Evolutionary conservation across 2,329 filamentous ascomycete species (phyloP), one percentile per base, ranked within the genome.

Genomic region (Penicillium hordei): DNA sequence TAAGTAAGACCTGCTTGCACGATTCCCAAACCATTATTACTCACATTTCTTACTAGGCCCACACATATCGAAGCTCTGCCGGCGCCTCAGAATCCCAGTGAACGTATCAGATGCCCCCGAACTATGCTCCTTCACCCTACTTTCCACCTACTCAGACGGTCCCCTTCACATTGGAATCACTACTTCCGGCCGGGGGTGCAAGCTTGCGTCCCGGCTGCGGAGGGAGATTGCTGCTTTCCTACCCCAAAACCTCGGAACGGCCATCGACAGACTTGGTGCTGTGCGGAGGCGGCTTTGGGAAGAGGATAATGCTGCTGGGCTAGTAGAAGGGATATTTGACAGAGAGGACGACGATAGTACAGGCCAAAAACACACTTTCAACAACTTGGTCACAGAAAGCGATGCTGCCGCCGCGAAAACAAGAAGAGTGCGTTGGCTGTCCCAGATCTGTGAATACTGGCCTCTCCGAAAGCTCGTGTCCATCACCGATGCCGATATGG

Each of bases 391-490:
- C 7, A 85, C 72, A 0, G 87, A 90, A 46, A 86, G 87, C 44
- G 91, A 94, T 68, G 77, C 84, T 0, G 88, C 89, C 59, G 88
- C 88, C 3, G 85, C 86, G 17, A 91, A 91, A 71, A 92, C 85
- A 23, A 82, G 93, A 59, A 84, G 94, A 51, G 93, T 96, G 81
- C 85, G 94, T 57, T 99, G 94, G 94, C 81, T 99, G 1, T 86
- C 89, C 21, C 94, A 99, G 72, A 91, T 99, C 52, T 99, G 94
- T 81, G 94, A 99, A 79, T 99, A 99, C 77, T 99, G 94, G 94
- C 93, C 94, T 1, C 81, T 99, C 27, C 87, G 87, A 62, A 86
- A 90, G 19, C 83, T 99, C 1, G 91, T 92, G 8, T 82, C 83
- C 40, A 88, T 97, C 62, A 88, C 84, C 4, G 91, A 96, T 68